A percentile compares a stretch with the other conserved stretches of the same genome.
Conservation (phyloP, 2,329 filamentous ascomycete species). For the Tolypocladium sp. region DNA sequence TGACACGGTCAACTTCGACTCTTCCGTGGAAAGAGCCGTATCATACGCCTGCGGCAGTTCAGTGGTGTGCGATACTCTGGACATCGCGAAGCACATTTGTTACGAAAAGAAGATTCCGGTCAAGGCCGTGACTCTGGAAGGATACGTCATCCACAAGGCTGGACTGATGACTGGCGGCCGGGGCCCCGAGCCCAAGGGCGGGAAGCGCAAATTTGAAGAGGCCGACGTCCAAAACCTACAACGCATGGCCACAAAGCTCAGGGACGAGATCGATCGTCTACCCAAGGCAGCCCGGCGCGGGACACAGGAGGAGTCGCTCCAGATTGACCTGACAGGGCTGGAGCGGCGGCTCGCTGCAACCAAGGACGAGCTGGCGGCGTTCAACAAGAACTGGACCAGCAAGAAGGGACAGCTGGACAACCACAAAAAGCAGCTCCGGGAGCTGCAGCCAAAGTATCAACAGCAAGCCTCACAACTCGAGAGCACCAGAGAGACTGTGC, state of each 20-base stretch:
- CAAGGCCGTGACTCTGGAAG: slow-evolving; percentile 89
- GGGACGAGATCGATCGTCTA: slow-evolving; percentile 68
- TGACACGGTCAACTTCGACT: slow-evolving; percentile 91
- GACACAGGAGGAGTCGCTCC: slow-evolving; percentile 69
- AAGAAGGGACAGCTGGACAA: slow-evolving; percentile 75
- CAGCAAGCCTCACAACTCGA: slow-evolving; percentile 63
- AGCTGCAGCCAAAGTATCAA: slow-evolving; percentile 68
- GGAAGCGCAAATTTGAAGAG: slow-evolving; percentile 80
- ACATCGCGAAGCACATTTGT: slow-evolving; percentile 81
- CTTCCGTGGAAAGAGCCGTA: slow-evolving; percentile 81
- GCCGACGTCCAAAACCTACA: slow-evolving; percentile 80
- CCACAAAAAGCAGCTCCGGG: slow-evolving; percentile 61
- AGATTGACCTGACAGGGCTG: slow-evolving; percentile 69
- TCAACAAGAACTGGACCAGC: slow-evolving; percentile 75
- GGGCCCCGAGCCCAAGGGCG: slow-evolving; percentile 63
- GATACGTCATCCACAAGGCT: slow-evolving; percentile 93
- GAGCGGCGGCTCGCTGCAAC: slow-evolving; percentile 66
- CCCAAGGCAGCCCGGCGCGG: slow-evolving; percentile 70
- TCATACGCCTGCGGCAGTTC: slow-evolving; percentile 91
- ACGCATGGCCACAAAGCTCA: slow-evolving; percentile 64
- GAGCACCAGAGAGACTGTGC: slow-evolving; percentile 38
- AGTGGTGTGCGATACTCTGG: slow-evolving; percentile 83
- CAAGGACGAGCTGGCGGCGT: slow-evolving; percentile 66
- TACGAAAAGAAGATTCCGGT: slow-evolving; percentile 79
- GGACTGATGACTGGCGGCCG: slow-evolving; percentile 95